Conservation (phyloP, 1,284 basidiomycete genomes). For the Trichosporon ovoides region DNA sequence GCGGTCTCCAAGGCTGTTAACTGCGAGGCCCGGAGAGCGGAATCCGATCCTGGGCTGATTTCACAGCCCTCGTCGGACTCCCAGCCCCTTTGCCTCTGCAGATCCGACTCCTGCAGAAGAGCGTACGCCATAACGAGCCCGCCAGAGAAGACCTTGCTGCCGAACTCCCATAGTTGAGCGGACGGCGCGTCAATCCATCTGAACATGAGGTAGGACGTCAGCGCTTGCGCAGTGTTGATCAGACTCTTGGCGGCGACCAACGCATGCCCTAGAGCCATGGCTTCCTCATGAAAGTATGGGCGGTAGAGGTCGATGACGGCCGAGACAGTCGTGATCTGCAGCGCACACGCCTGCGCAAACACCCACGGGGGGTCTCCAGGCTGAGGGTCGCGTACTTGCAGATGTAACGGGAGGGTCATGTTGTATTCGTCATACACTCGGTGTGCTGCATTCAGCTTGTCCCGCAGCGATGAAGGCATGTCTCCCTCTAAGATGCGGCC, state of each 20-base stretch:
- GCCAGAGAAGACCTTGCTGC: slow-evolving; percentile 3
- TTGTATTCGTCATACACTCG: not conserved
- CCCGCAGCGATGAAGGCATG: not conserved
- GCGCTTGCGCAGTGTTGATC: not conserved
- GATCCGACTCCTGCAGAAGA: not conserved
- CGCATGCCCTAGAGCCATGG: not conserved
- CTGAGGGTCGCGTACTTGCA: not conserved
- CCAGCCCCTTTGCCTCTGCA: not conserved
- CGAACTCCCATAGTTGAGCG: slow-evolving; percentile 1
- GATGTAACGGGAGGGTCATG: not conserved
- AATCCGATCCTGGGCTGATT: not conserved
- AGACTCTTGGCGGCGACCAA: not conserved
- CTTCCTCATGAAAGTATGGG: not conserved
- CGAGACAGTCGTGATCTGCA: not conserved
- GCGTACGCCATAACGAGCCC: slow-evolving; percentile 8
- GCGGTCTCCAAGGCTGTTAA: not conserved
- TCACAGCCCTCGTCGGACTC: not conserved
- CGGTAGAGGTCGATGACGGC: slow-evolving; percentile 6
- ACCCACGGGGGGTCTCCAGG: slow-evolving; percentile 2
- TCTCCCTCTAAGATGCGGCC: not conserved
- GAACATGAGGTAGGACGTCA: slow-evolving; percentile 4
- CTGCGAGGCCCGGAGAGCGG: not conserved
- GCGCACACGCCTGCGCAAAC: slow-evolving; percentile 2
- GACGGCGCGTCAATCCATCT: not conserved
- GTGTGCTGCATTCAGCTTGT: not conserved